These are phyloP conservation scores for Priceomyces castillae DNA, from an alignment of 805 yeast genomes.

Conservation along the genomic window DNA sequence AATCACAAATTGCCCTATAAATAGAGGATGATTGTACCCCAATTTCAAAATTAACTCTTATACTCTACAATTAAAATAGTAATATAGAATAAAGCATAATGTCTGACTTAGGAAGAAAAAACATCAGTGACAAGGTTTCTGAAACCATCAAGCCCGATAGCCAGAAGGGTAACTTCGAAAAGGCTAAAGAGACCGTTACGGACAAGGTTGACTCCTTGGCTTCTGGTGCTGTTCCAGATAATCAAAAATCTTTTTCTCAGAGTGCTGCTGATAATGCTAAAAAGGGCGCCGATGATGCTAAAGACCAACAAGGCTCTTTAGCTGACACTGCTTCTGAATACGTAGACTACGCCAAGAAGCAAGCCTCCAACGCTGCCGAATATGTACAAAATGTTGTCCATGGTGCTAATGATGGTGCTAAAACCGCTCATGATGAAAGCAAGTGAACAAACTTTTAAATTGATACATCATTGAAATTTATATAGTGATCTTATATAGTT, in stretches of 20 bases:
- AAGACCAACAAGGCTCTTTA: conserved; percentile 26
- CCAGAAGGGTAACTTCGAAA: conserved; percentile 37
- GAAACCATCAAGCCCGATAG: conserved; percentile 42
- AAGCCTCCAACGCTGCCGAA: conserved; percentile 53
- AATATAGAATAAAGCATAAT: conserved; percentile 14
- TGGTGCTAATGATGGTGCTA: conserved; percentile 59
- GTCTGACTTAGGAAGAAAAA: conserved; percentile 46
- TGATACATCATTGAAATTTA: conserved; percentile 13
- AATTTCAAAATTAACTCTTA: no score
- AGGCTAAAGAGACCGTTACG: conserved; percentile 36
- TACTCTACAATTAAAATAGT: not conserved
- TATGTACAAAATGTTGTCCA: conserved; percentile 52
- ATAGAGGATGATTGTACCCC: no score
- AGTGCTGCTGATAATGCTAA: conserved; percentile 60
- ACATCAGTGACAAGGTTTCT: conserved; percentile 36
- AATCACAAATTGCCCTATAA: not conserved
- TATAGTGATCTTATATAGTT: no score
- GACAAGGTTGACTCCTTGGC: conserved; percentile 35
- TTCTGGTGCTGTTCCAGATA: conserved; percentile 34
- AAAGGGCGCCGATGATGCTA: conserved; percentile 54
- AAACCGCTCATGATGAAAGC: conserved; percentile 19
- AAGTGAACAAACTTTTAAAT: conserved; percentile 1
- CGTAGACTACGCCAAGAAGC: conserved; percentile 55
- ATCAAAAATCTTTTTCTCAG: conserved; percentile 53
- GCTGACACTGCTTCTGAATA: conserved; percentile 45